Evolutionary conservation across 78 protist genomes (phyloP).

Genomic region (Polysphondylium violaceum): DNA sequence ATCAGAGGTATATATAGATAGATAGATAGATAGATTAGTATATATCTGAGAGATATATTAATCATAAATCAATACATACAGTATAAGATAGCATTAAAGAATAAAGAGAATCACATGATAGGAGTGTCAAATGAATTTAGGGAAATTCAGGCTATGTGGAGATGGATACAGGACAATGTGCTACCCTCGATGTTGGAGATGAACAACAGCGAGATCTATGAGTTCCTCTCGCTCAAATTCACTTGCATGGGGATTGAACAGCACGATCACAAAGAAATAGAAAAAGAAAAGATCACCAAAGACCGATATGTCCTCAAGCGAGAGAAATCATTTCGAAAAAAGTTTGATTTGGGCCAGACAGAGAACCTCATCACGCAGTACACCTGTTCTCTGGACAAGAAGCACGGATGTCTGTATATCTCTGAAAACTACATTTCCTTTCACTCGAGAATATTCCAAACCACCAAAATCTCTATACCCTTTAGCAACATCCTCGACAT

Average conservation of each 20-base stretch:
- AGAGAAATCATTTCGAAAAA: slow-evolving; percentile 52
- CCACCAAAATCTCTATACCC: slow-evolving; percentile 23
- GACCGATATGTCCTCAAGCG: slow-evolving; percentile 44
- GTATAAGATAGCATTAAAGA: slow-evolving; percentile 65
- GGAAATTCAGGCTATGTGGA: slow-evolving; percentile 73
- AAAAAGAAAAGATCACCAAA: slow-evolving; percentile 28
- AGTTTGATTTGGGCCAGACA: slow-evolving; percentile 22
- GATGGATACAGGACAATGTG: slow-evolving; percentile 40
- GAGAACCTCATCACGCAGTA: slow-evolving; percentile 58
- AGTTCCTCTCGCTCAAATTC: slow-evolving; percentile 51
- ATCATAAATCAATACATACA: not conserved
- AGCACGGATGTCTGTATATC: slow-evolving; percentile 69
- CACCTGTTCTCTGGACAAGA: slow-evolving; percentile 72
- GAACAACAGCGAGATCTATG: slow-evolving; percentile 59
- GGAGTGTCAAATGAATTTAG: slow-evolving; percentile 61
- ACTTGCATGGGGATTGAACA: slow-evolving; percentile 63
- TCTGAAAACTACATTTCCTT: slow-evolving; percentile 68
- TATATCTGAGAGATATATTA: not conserved
- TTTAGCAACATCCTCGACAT: slow-evolving; percentile 42
- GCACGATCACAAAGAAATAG: slow-evolving; percentile 31
- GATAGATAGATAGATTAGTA: too few relatives aligned
- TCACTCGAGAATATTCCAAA: slow-evolving; percentile 32
- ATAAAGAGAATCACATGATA: slow-evolving; percentile 41
- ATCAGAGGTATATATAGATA: slow-evolving; percentile 22
- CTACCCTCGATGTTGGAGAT: slow-evolving; percentile 52